These are phyloP conservation scores for Stenogyne calaminthoides DNA, from an alignment of 305 asterid species.

Conservation along the genomic window DNA sequence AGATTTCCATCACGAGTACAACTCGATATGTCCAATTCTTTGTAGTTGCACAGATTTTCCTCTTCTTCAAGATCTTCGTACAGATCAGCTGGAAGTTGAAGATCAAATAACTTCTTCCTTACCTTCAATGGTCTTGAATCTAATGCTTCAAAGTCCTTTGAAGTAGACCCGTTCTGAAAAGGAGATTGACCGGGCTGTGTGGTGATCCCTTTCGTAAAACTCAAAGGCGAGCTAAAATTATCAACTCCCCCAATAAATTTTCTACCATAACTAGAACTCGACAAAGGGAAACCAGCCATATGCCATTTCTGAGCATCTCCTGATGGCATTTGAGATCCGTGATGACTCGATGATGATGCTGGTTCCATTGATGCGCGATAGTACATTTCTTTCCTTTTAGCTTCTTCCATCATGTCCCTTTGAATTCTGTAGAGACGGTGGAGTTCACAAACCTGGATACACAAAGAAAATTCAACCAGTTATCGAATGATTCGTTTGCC, in stretches of 20 bases:
- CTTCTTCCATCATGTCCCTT: slow-evolving; percentile 95
- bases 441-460: slow-evolving; percentile 54
- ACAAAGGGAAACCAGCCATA: slow-evolving; percentile 53
- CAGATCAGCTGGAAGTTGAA: slow-evolving; percentile 87
- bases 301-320: slow-evolving; percentile 73
- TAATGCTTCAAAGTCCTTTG: slow-evolving; percentile 52
- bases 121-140: slow-evolving; percentile 75
- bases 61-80: slow-evolving; percentile 66
- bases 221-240: slow-evolving; percentile 59
- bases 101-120: slow-evolving; percentile 83
- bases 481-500: slow-evolving; percentile 2
- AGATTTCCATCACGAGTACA: slow-evolving; percentile 33
- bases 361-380: slow-evolving; percentile 61
- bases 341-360: slow-evolving; percentile 71
- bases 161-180: slow-evolving; percentile 49
- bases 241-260: slow-evolving; percentile 40
- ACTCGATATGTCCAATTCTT: slow-evolving; percentile 34
- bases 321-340: slow-evolving; percentile 54
- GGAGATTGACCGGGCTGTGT: slow-evolving; percentile 44
- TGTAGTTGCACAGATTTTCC: slow-evolving; percentile 40
- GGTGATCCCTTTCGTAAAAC: slow-evolving; percentile 53
- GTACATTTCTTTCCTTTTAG: slow-evolving; percentile 51
- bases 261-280: slow-evolving; percentile 55
- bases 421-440: slow-evolving; percentile 89
- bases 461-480: slow-evolving; percentile 4